phyloP scores from a whole-genome alignment of 768 basidiomycete genomes.

The Kwoniella europaea region DNA sequence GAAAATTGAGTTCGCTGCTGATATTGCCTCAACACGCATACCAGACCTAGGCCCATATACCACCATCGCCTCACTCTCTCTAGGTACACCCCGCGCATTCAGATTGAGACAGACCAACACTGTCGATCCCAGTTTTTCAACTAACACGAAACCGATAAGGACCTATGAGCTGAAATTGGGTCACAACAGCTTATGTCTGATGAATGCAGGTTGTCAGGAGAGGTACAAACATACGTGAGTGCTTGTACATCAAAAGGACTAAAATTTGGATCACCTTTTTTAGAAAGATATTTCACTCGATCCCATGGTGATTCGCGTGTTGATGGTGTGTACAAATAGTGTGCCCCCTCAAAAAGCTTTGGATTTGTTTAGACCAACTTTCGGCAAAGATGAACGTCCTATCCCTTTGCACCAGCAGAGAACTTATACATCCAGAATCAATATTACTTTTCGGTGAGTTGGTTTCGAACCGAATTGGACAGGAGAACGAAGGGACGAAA shows the following conservation, averaged over 20 bases:
- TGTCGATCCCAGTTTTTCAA: conserved; percentile 39
- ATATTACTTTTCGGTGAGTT: conserved; percentile 56
- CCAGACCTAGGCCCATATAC: conserved; percentile 58
- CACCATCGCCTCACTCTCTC: conserved; percentile 57
- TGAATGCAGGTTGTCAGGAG: conserved; percentile 58
- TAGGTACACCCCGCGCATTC: conserved; percentile 57
- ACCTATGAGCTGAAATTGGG: conserved; percentile 56
- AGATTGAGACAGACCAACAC: conserved; percentile 49
- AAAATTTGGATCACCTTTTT: too few relatives aligned
- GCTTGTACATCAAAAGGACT: not conserved
- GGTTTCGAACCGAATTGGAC: not conserved
- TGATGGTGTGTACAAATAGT: conserved; percentile 16
- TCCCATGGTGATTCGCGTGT: not conserved
- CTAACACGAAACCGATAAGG: conserved; percentile 32
- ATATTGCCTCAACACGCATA: not conserved
- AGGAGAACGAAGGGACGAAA: not conserved
- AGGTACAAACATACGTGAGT: conserved; percentile 57
- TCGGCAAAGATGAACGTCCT: conserved; percentile 26
- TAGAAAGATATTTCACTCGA: too few relatives aligned
- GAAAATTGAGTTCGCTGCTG: too few relatives aligned
- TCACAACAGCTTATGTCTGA: conserved; percentile 55
- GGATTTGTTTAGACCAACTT: conserved; percentile 55
- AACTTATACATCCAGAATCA: conserved; percentile 51
- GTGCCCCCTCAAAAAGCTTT: conserved; percentile 53
- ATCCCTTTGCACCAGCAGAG: conserved; percentile 41